A percentile compares a stretch with the other conserved stretches of the same genome.
Evolutionary conservation across 805 yeast genomes (phyloP).

Genomic region (Candida suzukii): DNA sequence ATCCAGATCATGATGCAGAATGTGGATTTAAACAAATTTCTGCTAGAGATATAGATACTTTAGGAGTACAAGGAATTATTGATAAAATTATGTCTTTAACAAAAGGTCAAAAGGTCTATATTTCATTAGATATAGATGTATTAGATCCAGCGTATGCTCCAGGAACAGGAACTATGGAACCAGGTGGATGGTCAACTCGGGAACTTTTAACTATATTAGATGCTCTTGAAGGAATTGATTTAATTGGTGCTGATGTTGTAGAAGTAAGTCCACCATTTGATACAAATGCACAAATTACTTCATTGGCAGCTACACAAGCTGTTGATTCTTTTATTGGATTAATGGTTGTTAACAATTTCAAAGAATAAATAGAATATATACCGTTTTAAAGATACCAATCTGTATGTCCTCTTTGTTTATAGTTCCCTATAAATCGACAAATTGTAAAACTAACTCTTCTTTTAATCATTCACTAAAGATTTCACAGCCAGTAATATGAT

Average conservation of each 20-base stretch:
- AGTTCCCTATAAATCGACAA: too few relatives aligned
- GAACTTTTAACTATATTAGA: conserved; percentile 56
- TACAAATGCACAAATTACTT: conserved; percentile 52
- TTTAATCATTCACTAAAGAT: conserved; percentile 90
- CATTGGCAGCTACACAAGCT: conserved; percentile 59
- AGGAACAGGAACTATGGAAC: conserved; percentile 76
- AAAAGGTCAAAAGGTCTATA: conserved; percentile 34
- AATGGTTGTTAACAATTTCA: conserved; percentile 30
- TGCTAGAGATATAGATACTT: conserved; percentile 43
- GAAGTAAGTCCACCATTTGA: conserved; percentile 64
- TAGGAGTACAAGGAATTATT: conserved; percentile 24
- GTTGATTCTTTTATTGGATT: conserved; percentile 43
- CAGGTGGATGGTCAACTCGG: conserved; percentile 65
- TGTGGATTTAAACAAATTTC: conserved; percentile 42
- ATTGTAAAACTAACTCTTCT: too few relatives aligned
- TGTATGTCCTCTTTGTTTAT: too few relatives aligned
- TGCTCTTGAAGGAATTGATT: conserved; percentile 48
- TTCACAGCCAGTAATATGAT: conserved; percentile 97
- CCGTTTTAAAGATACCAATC: too few relatives aligned
- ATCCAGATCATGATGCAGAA: conserved; percentile 34
- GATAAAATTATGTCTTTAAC: conserved; percentile 27
- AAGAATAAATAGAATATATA: too few relatives aligned
- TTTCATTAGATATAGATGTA: conserved; percentile 51
- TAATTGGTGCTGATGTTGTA: conserved; percentile 73
- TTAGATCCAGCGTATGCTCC: conserved; percentile 70